Percentiles rank a stretch among this genome's conserved stretches.
Conservation (phyloP, 345 rosid species). For the Microcos paniculata region DNA sequence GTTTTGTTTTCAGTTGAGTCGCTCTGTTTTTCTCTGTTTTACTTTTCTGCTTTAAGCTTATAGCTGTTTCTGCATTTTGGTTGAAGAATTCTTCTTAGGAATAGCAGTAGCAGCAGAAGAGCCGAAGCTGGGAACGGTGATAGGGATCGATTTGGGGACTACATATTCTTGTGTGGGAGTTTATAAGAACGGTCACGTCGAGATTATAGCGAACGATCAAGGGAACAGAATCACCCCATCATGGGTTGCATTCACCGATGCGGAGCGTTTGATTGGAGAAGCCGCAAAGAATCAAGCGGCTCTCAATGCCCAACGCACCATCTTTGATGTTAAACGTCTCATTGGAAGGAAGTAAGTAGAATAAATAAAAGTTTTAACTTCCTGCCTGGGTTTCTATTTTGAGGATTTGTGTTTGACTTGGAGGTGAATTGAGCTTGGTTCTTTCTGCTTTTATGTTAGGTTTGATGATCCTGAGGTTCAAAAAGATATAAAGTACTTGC, state of each 20-base stretch:
- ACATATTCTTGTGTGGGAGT: constrained; percentile 38
- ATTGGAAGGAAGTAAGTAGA: constrained; percentile 26
- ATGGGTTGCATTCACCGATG: constrained; percentile 36
- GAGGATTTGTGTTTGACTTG: not conserved
- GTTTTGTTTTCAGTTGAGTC: not conserved
- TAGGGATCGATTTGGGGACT: constrained; percentile 16
- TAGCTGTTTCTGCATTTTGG: not conserved
- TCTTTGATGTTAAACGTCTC: constrained; percentile 27
- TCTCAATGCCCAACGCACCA: constrained; percentile 18
- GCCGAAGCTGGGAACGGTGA: not conserved
- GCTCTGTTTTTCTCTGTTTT: not conserved
- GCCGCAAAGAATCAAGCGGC: constrained; percentile 27
- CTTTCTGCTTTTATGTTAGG: not conserved
- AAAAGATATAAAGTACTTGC: constrained; percentile 10
- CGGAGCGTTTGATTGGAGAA: constrained; percentile 19
- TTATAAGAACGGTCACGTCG: constrained; percentile 39
- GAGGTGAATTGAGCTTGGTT: not conserved
- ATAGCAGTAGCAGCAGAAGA: constrained; percentile 15
- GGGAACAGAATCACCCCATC: constrained; percentile 52
- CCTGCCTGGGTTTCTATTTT: not conserved
- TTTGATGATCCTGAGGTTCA: constrained; percentile 18
- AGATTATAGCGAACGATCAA: constrained; percentile 49
- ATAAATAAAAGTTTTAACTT: not conserved
- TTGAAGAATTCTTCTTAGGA: constrained; percentile 8
- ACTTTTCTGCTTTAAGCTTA: no score